Conservation (phyloP, 352 stramenopile genomes). For the Albugo candida region DNA sequence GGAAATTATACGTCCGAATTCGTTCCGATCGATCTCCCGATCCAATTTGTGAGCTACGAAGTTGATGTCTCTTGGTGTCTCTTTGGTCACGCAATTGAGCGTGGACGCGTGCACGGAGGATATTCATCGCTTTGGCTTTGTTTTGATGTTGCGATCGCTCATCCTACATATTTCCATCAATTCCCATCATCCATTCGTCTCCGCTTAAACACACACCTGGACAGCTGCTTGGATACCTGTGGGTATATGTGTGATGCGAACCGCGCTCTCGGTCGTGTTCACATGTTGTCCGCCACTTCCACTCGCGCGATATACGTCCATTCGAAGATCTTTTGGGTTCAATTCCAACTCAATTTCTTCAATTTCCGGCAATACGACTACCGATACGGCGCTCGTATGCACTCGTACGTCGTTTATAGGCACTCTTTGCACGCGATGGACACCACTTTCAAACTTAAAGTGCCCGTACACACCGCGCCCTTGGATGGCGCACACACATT, state of each 20-base stretch:
- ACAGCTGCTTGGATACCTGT: conserved; percentile 83
- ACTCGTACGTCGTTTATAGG: conserved; percentile 91
- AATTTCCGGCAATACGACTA: conserved; percentile 89
- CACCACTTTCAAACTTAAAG: conserved; percentile 96
- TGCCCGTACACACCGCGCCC: conserved; percentile 85
- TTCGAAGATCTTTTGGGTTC: conserved; percentile 89
- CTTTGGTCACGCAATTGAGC: conserved; percentile 77
- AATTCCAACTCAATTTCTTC: conserved; percentile 69
- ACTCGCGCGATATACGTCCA: conserved; percentile 93
- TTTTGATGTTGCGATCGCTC: conserved; percentile 96
- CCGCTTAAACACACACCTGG: conserved; percentile 4
- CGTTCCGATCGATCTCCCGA: conserved; percentile 92
- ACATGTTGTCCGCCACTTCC: conserved; percentile 96
- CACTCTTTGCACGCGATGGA: conserved; percentile 95
- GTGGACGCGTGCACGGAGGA: conserved; percentile 89
- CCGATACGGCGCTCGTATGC: conserved; percentile 95
- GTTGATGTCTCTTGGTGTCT: conserved; percentile 29
- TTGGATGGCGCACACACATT: conserved; percentile 49
- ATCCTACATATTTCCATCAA: conserved; percentile 48
- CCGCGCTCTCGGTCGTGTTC: conserved; percentile 97
- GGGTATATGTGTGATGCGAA: conserved; percentile 93
- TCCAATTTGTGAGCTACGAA: conserved; percentile 81
- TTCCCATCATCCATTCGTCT: background rate
- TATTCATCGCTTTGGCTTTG: conserved; percentile 96
- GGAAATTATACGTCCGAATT: conserved; percentile 98